Conservation (phyloP, 257 asterid genomes). For the Cynanchum wilfordii region DNA sequence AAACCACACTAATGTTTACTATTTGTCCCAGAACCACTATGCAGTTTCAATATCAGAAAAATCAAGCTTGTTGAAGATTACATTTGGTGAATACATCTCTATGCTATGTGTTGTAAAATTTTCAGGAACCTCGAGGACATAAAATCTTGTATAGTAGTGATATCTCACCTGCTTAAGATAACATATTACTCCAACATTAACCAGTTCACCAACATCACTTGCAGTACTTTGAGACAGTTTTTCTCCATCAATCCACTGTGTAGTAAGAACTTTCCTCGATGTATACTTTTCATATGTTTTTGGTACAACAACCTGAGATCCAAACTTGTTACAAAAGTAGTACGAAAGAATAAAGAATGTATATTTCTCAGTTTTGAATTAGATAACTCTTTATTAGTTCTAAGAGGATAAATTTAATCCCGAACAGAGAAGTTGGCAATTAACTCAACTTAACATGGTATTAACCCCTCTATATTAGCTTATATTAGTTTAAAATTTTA, state of each 20-base stretch:
- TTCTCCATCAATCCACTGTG: constrained; percentile 94
- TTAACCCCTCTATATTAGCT: too few relatives aligned
- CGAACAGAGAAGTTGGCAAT: too few relatives aligned
- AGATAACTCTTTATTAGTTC: neutral
- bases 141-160: neutral
- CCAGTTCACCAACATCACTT: constrained; percentile 95
- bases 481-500: too few relatives aligned
- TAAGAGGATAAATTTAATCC: too few relatives aligned
- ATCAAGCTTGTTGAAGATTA: neutral
- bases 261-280: constrained; percentile 94
- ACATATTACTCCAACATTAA: constrained; percentile 99
- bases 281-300: constrained; percentile 74
- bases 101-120: neutral
- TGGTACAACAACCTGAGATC: constrained; percentile 92
- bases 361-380: neutral
- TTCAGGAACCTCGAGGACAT: neutral
- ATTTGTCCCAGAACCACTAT: neutral
- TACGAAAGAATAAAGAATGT: neutral
- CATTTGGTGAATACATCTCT: neutral
- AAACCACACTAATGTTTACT: neutral
- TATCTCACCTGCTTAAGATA: constrained; percentile 90
- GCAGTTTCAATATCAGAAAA: neutral
- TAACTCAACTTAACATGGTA: too few relatives aligned
- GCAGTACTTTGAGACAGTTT: constrained; percentile 98
- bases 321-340: neutral